Base-by-base conservation (phyloP, 768 basidiomycete genomes). In the Asterophora lycoperdoides region DNA sequence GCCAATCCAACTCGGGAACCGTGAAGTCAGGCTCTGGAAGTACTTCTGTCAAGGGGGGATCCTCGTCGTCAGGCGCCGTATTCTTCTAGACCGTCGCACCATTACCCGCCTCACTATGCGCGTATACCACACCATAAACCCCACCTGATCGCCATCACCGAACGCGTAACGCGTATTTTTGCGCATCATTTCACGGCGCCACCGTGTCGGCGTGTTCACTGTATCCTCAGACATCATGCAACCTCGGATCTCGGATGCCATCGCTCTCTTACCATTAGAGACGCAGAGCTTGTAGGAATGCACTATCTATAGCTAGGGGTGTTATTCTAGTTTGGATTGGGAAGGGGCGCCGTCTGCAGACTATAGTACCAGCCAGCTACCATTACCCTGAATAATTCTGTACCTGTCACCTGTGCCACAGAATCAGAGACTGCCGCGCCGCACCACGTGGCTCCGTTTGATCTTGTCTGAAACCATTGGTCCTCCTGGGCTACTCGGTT, bases 81-180 rank as follows among this genome's bases (percentile, higher is more conserved):
- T 82, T 84, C 69, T 84, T 84, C 69, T 84, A 63, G 71, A 67
- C 56, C 44, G 46, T n/a, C 47, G 46, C 50, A 41, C 53, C 47
- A 44, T 45, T 6, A n/a, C 23, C 23, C 23, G 23, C 23, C 23
- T 23, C 23, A 6, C 23, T 6, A 23, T 6, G 3, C 6, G 23
- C 55, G 41, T 46, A 36, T 33, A 45, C 52, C 52, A 54, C 57
- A 51, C 45, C 46, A 13, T 29, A 42, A n/a, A 41, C 35, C 34
- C 8, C 26, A 9, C 34, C 30, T 13, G n/a, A 26, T 32, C 41
- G 10, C 14, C 44, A 48, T 26, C 41, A 44, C 19, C 34, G n/a
- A n/a, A n/a, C n/a, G 37, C 30, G 41, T 3, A 23, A 23, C 23
- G 23, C 23, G 23, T 45, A 18, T 41, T 36, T 38, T 30, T 18